Percentiles rank a stretch among this genome's conserved stretches.
These are phyloP conservation scores for Puccinia coronata DNA, from an alignment of 1,284 basidiomycete genomes.

Conservation along the genomic window DNA sequence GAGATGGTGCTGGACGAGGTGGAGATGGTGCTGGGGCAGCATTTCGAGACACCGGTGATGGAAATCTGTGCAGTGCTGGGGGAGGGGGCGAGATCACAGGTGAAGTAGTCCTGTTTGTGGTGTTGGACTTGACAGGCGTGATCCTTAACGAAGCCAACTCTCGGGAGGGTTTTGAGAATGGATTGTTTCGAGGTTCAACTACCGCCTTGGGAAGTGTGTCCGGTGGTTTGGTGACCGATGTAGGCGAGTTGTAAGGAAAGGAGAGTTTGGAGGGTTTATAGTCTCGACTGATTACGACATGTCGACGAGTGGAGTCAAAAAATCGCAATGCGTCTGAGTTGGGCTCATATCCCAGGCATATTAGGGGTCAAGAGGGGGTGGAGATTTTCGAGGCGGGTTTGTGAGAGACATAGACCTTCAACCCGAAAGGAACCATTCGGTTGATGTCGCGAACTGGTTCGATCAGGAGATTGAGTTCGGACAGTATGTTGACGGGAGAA, in stretches of 20 bases:
- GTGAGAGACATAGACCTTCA: slow-evolving; percentile 18
- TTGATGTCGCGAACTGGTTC: slow-evolving; percentile 19
- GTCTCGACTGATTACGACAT: slow-evolving; percentile 15
- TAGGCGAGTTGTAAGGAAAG: neutral
- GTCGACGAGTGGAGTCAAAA: neutral
- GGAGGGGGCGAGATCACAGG: too few relatives aligned
- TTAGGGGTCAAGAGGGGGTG: neutral
- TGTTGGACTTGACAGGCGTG: too few relatives aligned
- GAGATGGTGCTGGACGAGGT: too few relatives aligned
- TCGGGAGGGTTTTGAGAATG: neutral
- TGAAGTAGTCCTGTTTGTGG: too few relatives aligned
- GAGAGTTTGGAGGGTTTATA: neutral
- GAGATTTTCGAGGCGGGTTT: neutral
- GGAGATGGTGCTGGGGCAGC: too few relatives aligned
- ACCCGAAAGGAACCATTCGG: slow-evolving; percentile 8
- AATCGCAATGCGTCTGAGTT: slow-evolving; percentile 2
- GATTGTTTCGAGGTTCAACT: neutral
- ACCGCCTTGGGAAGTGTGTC: slow-evolving; percentile 4
- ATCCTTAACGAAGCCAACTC: too few relatives aligned
- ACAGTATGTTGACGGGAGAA: neutral
- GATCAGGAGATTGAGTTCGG: neutral
- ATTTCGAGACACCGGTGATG: too few relatives aligned
- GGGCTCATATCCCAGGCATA: neutral
- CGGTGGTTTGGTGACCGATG: neutral
- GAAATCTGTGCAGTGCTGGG: too few relatives aligned